phyloP scores from a whole-genome alignment of 768 basidiomycete genomes.

The Botryobasidium botryosum region DNA sequence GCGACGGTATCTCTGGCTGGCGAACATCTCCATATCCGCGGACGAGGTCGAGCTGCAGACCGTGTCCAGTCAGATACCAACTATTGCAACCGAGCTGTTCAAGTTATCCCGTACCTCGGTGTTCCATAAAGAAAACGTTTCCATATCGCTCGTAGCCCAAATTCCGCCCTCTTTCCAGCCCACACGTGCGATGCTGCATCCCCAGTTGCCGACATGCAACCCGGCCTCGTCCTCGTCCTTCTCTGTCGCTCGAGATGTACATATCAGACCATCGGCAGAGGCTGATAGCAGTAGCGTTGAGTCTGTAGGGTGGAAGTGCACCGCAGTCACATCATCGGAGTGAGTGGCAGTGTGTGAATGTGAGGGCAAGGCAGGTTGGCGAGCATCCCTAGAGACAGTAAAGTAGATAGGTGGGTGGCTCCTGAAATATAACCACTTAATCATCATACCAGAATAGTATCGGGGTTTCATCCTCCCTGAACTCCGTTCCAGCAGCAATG shows the following conservation, averaged over 20 bases:
- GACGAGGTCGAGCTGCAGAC: conserved; percentile 12
- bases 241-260: conserved; percentile 30
- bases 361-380: conserved; percentile 51
- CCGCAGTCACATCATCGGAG: conserved; percentile 78
- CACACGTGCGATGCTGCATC: conserved; percentile 59
- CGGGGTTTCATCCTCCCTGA: conserved; percentile 64
- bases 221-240: conserved; percentile 79
- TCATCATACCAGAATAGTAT: conserved; percentile 62
- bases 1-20: conserved; percentile 2
- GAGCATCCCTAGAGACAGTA: conserved; percentile 48
- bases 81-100: not conserved
- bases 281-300: conserved; percentile 50
- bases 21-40: conserved; percentile 15
- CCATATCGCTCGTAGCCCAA: conserved; percentile 91
- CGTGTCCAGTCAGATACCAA: not conserved
- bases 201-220: conserved; percentile 70
- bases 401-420: not conserved
- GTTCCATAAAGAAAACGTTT: conserved; percentile 78
- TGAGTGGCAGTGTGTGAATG: conserved; percentile 74
- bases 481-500: conserved; percentile 68
- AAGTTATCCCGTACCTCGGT: conserved; percentile 31
- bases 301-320: conserved; percentile 35
- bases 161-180: conserved; percentile 38
- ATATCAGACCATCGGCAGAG: conserved; percentile 71
- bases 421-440: not conserved